phyloP scores from a whole-genome alignment of 1,284 basidiomycete species.

The Thelephora terrestris region DNA sequence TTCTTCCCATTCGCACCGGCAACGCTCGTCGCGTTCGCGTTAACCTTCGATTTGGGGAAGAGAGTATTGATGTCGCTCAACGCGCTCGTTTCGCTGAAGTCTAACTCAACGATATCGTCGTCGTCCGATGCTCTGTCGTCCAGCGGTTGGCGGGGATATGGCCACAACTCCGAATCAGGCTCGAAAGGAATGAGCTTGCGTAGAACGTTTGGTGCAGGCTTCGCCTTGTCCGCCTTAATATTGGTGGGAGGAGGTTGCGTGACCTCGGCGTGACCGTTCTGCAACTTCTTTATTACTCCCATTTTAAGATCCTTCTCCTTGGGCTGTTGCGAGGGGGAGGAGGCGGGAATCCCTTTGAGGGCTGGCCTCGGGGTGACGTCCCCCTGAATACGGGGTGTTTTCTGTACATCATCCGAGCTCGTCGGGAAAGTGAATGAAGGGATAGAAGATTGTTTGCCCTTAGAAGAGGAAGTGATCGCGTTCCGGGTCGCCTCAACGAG shows the following conservation, averaged over 20 bases:
- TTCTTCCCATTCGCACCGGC: constrained; percentile 22
- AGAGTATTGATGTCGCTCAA: constrained; percentile 53
- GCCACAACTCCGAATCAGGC: constrained; percentile 53
- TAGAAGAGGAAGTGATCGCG: constrained; percentile 20
- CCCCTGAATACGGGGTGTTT: constrained; percentile 23
- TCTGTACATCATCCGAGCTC: constrained; percentile 8
- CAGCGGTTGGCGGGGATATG: constrained; percentile 41
- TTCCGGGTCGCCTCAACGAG: constrained; percentile 18
- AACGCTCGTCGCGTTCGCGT: constrained; percentile 20
- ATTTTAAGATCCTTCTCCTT: constrained; percentile 2
- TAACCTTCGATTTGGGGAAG: constrained; percentile 24
- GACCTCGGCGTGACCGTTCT: not conserved
- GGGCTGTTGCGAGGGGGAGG: constrained; percentile 9
- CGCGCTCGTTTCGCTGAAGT: constrained; percentile 58
- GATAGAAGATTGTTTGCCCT: constrained; percentile 7
- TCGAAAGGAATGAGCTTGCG: constrained; percentile 44
- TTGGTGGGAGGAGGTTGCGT: not conserved
- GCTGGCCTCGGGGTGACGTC: constrained; percentile 41
- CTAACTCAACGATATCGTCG: constrained; percentile 49
- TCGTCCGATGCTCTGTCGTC: constrained; percentile 29
- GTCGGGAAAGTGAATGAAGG: constrained; percentile 12
- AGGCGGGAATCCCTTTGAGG: constrained; percentile 23
- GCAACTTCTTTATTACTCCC: not conserved
- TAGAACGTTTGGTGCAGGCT: not conserved
- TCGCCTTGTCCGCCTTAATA: constrained; percentile 3